These are phyloP conservation scores for Porcisia hertigi DNA, from an alignment of 208 protist species.

Conservation along the genomic window DNA sequence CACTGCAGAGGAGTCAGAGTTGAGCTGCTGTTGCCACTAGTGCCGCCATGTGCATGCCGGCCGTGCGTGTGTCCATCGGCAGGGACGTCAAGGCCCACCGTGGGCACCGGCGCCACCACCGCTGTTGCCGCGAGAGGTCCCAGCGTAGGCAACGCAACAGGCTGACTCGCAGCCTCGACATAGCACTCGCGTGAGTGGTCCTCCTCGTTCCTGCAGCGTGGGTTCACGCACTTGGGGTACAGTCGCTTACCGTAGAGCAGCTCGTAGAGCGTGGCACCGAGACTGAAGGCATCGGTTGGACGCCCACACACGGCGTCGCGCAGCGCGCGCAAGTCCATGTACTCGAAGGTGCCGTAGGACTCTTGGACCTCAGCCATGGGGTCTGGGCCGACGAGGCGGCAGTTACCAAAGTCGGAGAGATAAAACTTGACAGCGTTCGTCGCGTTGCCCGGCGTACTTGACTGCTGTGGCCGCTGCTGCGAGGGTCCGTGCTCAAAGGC, in stretches of 20 bases:
- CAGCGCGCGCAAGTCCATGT: conserved; percentile 85
- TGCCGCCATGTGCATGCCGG: neutral
- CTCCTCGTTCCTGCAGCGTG: conserved; percentile 42
- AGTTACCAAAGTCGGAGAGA: conserved; percentile 89
- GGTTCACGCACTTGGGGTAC: conserved; percentile 67
- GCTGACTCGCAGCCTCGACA: conserved; percentile 53
- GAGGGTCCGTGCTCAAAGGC: conserved; percentile 65
- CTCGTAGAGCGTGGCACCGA: conserved; percentile 81
- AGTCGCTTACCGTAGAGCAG: conserved; percentile 66
- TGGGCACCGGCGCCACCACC: neutral
- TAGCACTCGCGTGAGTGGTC: conserved; percentile 78
- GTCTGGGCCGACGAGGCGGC: conserved; percentile 63
- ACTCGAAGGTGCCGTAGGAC: conserved; percentile 82
- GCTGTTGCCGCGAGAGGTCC: neutral
- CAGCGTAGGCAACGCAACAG: conserved; percentile 39
- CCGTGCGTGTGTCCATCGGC: neutral
- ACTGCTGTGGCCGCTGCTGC: conserved; percentile 10
- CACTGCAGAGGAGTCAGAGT: conserved; percentile 39
- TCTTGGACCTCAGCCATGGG: conserved; percentile 46
- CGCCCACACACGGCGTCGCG: conserved; percentile 64
- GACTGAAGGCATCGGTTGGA: conserved; percentile 78
- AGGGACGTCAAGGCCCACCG: neutral
- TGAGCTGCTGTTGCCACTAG: neutral
- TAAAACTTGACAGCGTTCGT: conserved; percentile 74
- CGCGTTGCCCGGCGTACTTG: neutral